Evolutionary conservation across 2,329 filamentous ascomycete species (phyloP).

Genomic region (Scortechinia acanthostroma): DNA sequence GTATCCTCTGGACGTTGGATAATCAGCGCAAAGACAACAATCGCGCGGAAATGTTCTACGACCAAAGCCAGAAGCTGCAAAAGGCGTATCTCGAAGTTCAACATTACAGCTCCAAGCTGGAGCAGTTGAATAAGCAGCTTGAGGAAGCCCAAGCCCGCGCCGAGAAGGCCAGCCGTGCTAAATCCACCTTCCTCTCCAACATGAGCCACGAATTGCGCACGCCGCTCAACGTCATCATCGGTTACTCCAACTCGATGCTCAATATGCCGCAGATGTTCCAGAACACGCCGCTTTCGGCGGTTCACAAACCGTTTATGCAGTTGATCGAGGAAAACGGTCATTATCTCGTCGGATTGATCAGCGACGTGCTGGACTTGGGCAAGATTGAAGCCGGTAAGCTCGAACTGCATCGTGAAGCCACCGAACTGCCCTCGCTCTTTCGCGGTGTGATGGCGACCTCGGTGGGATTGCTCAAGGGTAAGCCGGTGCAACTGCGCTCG

Average conservation of each 20-base stretch:
- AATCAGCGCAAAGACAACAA: too few relatives aligned
- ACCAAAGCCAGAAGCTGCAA: too few relatives aligned
- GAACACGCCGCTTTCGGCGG: constrained; percentile 57
- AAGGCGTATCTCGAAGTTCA: too few relatives aligned
- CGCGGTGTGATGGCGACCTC: constrained; percentile 63
- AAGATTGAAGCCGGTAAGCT: constrained; percentile 88
- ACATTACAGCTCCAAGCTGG: too few relatives aligned
- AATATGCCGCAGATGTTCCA: too few relatives aligned
- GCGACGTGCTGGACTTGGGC: constrained; percentile 91
- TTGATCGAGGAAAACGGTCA: too few relatives aligned
- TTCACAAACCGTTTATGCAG: constrained; percentile 55
- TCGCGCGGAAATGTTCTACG: too few relatives aligned
- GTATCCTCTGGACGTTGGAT: too few relatives aligned
- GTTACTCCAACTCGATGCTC: too few relatives aligned
- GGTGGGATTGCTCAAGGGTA: constrained; percentile 59
- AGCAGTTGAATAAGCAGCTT: too few relatives aligned
- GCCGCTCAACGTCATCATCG: constrained; percentile 68
- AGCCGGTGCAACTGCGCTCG: constrained; percentile 53
- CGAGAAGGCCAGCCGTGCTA: constrained; percentile 66
- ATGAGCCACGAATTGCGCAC: constrained; percentile 69
- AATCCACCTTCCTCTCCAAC: constrained; percentile 65
- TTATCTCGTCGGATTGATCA: constrained; percentile 74
- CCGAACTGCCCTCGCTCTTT: constrained; percentile 65
- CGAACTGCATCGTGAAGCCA: constrained; percentile 80
- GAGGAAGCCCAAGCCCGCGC: too few relatives aligned